A percentile compares a stretch with the other conserved stretches of the same genome.
These are phyloP conservation scores for Pythium myriotylum DNA, from an alignment of 352 stramenopile species.

Conservation along the genomic window DNA sequence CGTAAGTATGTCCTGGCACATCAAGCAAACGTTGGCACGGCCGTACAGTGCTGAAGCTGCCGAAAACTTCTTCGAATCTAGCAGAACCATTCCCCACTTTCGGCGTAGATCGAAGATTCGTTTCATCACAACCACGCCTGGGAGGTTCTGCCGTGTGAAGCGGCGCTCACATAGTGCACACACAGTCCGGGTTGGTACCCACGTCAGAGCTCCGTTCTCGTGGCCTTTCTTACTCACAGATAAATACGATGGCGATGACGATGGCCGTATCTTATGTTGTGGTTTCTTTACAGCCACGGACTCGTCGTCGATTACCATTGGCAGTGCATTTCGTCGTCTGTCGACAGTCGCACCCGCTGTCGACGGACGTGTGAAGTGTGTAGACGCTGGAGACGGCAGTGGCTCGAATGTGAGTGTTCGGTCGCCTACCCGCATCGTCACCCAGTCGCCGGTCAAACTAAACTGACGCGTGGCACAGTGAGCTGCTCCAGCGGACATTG, in stretches of 20 bases:
- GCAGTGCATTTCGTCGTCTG: slow-evolving; percentile 21
- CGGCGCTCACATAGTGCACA: slow-evolving; percentile 33
- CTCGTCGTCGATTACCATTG: slow-evolving; percentile 22
- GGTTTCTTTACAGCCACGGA: background rate
- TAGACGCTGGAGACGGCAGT: slow-evolving; percentile 10
- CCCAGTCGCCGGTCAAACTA: slow-evolving; percentile 17
- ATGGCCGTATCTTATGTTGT: slow-evolving; percentile 8
- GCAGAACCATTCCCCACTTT: slow-evolving; percentile 36
- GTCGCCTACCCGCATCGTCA: slow-evolving; percentile 24
- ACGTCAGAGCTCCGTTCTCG: slow-evolving; percentile 18
- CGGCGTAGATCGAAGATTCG: slow-evolving; percentile 31
- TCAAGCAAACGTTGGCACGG: slow-evolving; percentile 26
- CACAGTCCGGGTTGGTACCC: slow-evolving; percentile 24
- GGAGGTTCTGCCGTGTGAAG: slow-evolving; percentile 25
- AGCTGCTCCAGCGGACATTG: slow-evolving; percentile 10
- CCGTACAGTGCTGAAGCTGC: slow-evolving; percentile 32
- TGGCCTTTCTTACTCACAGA: background rate
- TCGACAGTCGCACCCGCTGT: slow-evolving; percentile 3
- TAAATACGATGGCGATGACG: slow-evolving; percentile 24
- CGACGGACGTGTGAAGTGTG: slow-evolving; percentile 8
- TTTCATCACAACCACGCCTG: slow-evolving; percentile 35
- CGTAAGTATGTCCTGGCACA: slow-evolving; percentile 35
- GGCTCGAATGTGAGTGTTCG: slow-evolving; percentile 28
- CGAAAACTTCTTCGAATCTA: slow-evolving; percentile 34
- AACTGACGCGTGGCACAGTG: too few relatives aligned